A percentile compares a stretch with the other conserved stretches of the same genome.
phyloP scores from a whole-genome alignment of 805 yeast species.

The Ogataea angusta region DNA sequence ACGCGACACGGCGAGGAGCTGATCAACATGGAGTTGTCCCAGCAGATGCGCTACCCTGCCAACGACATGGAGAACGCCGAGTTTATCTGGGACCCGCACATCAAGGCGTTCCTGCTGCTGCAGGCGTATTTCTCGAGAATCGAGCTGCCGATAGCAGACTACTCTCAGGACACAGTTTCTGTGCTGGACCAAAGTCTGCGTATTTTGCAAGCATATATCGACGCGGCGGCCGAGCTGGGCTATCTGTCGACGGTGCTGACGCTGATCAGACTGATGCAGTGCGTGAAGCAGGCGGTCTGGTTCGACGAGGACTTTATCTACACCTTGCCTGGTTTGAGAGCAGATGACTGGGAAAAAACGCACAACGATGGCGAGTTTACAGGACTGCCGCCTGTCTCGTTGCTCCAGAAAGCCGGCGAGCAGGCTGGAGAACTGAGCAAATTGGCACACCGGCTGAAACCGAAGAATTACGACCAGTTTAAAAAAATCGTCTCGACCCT shows the following conservation, averaged over 20 bases:
- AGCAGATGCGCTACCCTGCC: constrained; percentile 61
- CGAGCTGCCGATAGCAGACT: constrained; percentile 92
- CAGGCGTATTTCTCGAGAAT: constrained; percentile 71
- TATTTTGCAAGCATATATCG: constrained; percentile 88
- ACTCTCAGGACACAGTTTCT: constrained; percentile 87
- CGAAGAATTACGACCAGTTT: constrained; percentile 49
- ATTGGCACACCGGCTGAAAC: constrained; percentile 39
- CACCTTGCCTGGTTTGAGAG: constrained; percentile 48
- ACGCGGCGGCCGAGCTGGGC: constrained; percentile 83
- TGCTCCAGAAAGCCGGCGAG: constrained; percentile 42
- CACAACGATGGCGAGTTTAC: constrained; percentile 1
- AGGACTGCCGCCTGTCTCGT: constrained; percentile 10
- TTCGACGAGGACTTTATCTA: constrained; percentile 70
- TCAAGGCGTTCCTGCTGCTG: constrained; percentile 66
- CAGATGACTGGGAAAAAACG: constrained; percentile 17
- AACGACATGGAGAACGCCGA: constrained; percentile 54
- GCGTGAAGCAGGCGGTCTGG: constrained; percentile 88
- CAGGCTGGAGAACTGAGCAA: constrained; percentile 32
- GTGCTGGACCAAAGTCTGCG: constrained; percentile 93
- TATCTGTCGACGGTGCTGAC: constrained; percentile 57
- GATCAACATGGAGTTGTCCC: constrained; percentile 79
- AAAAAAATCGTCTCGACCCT: constrained; percentile 49
- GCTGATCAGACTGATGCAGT: constrained; percentile 71
- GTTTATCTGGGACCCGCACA: constrained; percentile 84
- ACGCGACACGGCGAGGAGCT: constrained; percentile 91